Evolutionary conservation across 805 yeast genomes (phyloP), one percentile per base, ranked within the genome.

Genomic region (Candida ascalaphidarum): DNA sequence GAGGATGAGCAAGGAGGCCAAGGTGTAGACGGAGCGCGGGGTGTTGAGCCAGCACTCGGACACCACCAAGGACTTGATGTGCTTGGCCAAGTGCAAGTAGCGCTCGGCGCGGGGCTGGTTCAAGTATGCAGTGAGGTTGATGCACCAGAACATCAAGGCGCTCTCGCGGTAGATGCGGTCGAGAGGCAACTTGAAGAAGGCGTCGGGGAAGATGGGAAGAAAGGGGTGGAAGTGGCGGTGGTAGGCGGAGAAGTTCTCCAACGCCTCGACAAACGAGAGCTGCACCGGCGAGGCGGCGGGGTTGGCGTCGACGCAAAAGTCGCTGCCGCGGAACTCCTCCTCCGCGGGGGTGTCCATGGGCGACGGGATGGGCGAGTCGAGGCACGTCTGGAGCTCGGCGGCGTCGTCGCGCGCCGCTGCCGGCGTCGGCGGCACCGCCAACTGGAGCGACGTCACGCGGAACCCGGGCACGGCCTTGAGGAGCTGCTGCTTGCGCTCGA

Each of bases 11-110:
- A 63, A 49, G 5, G 67, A 50, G 13, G 57, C 46, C 21, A 63
- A 38, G 3, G 57, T 52, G 36, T 57, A 59, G 11, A 61, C 52
- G 8, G 65, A 58, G 36, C 69, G 50, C 11, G 69, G 69, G n/a
- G 68, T 63, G 25, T 49, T 48, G 28, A 55, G 45, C 69, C 69
- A 63, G 43, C 68, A 61, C 32, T 47, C 51, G 26, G 53, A 52
- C 27, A 60, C 65, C 17, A 62, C 64, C 37, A 62, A 46, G 17
- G 44, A 39, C 31, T 58, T 58, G 15, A 63, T 46, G 27, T 60
- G 64, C 12, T 43, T 43, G 2, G 54, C 35, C 27, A 62, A 42
- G 6, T 28, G 32, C 17, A 36, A 23, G 36, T 60, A 58, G 20
- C 37, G 40, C 6, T 28, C 17, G 11, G 43, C 32, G 9, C 35